These are phyloP conservation scores for Sporothrix variecibatus DNA, from an alignment of 2,329 filamentous ascomycete genomes.

Conservation along the genomic window DNA sequence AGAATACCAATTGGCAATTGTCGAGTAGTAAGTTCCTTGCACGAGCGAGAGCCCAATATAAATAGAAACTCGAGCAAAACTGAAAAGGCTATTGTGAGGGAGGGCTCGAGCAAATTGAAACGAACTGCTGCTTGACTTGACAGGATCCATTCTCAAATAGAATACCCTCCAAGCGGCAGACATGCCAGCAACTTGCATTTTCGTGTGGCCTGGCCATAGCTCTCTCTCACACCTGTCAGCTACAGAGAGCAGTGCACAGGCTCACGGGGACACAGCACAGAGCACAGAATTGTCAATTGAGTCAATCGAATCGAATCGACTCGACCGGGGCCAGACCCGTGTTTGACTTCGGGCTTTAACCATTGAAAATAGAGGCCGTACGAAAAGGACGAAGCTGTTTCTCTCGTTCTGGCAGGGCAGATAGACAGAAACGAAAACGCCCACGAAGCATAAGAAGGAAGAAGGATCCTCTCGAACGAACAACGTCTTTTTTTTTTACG, in stretches of 20 bases:
- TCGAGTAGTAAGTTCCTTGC: not conserved
- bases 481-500: not conserved
- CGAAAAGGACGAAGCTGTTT: not conserved
- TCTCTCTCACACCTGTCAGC: not conserved
- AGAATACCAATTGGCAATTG: not conserved
- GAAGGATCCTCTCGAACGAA: not conserved
- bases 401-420: not conserved
- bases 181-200: not conserved
- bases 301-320: not conserved
- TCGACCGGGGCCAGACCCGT: not conserved
- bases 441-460: not conserved
- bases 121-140: not conserved
- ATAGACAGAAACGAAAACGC: not conserved
- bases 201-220: slow-evolving; percentile 7
- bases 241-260: not conserved
- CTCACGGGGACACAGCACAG: not conserved
- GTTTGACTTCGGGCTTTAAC: not conserved
- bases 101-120: slow-evolving; percentile 8
- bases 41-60: not conserved
- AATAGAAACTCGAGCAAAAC: not conserved
- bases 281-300: not conserved
- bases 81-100: not conserved
- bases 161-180: not conserved
- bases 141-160: not conserved
- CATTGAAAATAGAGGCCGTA: not conserved